Conservation (phyloP, 331 rosid species). For the Acacia pycnantha region DNA sequence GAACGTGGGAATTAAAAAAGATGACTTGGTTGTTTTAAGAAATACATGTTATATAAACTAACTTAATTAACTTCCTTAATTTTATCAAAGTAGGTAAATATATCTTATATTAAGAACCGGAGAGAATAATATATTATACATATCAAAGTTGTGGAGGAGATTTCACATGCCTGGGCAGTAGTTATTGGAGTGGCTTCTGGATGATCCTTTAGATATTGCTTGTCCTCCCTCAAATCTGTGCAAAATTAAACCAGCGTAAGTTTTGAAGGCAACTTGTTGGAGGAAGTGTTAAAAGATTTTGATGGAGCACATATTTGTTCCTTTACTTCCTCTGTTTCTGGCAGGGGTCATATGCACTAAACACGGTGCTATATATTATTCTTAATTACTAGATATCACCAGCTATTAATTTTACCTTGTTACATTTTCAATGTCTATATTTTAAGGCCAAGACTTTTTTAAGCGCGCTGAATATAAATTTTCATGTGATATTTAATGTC, state of each 20-base stretch:
- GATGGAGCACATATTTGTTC: neutral
- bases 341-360: neutral
- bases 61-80: too few species aligned
- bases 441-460: neutral
- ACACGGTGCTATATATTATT: neutral
- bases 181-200: slow-evolving; percentile 66
- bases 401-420: neutral
- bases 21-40: too few species aligned
- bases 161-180: slow-evolving; percentile 46
- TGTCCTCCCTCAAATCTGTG: slow-evolving; percentile 53
- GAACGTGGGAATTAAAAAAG: too few species aligned
- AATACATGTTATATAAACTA: too few species aligned
- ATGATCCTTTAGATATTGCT: slow-evolving; percentile 63
- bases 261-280: neutral
- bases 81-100: too few species aligned
- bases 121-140: neutral
- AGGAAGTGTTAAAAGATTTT: neutral
- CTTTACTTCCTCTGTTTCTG: slow-evolving; percentile 11
- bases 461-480: neutral
- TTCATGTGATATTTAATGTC: neutral
- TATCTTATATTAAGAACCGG: too few species aligned
- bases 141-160: neutral
- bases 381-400: neutral
- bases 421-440: neutral
- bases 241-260: neutral